Evolutionary conservation across 768 basidiomycete genomes (phyloP).

Genomic region (Lentinula guzmanii): DNA sequence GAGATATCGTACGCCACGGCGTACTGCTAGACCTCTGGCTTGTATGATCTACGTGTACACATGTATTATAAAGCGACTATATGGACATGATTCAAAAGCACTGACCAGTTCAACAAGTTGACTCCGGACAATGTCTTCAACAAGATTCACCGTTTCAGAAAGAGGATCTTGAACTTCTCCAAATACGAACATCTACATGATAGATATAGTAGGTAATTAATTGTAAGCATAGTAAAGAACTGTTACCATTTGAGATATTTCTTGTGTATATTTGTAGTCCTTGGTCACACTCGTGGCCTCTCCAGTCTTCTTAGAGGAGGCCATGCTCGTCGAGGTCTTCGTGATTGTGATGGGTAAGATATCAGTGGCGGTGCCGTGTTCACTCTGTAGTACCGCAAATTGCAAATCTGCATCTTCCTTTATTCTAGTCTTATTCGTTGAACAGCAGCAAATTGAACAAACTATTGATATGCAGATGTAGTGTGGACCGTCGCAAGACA

Average conservation of each 20-base stretch:
- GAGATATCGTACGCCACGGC: slow-evolving; percentile 80
- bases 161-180: slow-evolving; percentile 91
- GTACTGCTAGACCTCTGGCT: slow-evolving; percentile 76
- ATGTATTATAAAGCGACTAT: not conserved
- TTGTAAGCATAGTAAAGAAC: slow-evolving; percentile 3
- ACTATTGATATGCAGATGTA: too few species aligned
- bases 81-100: not conserved
- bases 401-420: too few species aligned
- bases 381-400: too few species aligned
- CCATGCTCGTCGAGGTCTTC: not conserved
- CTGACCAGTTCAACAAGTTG: slow-evolving; percentile 87
- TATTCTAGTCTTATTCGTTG: too few species aligned
- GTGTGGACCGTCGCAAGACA: too few species aligned
- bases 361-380: too few species aligned
- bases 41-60: slow-evolving; percentile 64
- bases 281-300: slow-evolving; percentile 20
- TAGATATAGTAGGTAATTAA: not conserved
- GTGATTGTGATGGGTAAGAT: too few species aligned
- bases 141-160: slow-evolving; percentile 80
- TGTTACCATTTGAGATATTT: slow-evolving; percentile 89
- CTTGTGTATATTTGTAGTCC: slow-evolving; percentile 86
- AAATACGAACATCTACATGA: slow-evolving; percentile 87
- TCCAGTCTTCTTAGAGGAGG: slow-evolving; percentile 8
- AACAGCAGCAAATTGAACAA: too few species aligned
- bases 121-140: slow-evolving; percentile 91